Percentiles rank a stretch among this genome's conserved stretches.
Conservation (phyloP, 2,329 filamentous ascomycete species). For the Xylariaceae sp. region DNA sequence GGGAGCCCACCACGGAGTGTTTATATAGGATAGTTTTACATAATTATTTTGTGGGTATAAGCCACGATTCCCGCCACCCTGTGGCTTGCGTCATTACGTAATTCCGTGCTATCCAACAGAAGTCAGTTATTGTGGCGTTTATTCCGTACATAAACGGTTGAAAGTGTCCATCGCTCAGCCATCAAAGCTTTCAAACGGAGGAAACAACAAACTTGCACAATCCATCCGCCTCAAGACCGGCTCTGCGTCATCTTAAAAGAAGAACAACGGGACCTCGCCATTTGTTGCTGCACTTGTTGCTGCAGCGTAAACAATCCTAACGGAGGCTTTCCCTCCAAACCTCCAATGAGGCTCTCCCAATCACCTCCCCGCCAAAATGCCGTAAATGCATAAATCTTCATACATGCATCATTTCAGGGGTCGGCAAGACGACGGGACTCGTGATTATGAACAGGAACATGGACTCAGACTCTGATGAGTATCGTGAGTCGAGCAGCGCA, state of each 20-base stretch:
- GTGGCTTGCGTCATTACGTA: too few species aligned
- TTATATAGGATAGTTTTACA: too few species aligned
- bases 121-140: too few species aligned
- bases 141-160: too few species aligned
- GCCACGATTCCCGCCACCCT: too few species aligned
- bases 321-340: background rate
- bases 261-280: background rate
- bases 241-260: background rate
- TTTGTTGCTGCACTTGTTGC: background rate
- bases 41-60: too few species aligned
- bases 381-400: constrained; percentile 14
- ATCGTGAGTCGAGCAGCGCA: constrained; percentile 8
- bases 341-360: background rate
- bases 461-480: constrained; percentile 18
- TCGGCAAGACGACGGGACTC: background rate
- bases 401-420: constrained; percentile 22
- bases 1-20: too few species aligned
- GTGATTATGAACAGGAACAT: background rate
- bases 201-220: background rate
- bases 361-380: background rate
- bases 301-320: background rate
- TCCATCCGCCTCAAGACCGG: background rate
- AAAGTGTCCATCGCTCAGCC: too few species aligned
- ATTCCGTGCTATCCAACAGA: too few species aligned
- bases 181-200: too few species aligned